Percentiles rank a stretch among this genome's conserved stretches.
Conservation (phyloP, 2,329 filamentous ascomycete species). For the Diaporthe eres region DNA sequence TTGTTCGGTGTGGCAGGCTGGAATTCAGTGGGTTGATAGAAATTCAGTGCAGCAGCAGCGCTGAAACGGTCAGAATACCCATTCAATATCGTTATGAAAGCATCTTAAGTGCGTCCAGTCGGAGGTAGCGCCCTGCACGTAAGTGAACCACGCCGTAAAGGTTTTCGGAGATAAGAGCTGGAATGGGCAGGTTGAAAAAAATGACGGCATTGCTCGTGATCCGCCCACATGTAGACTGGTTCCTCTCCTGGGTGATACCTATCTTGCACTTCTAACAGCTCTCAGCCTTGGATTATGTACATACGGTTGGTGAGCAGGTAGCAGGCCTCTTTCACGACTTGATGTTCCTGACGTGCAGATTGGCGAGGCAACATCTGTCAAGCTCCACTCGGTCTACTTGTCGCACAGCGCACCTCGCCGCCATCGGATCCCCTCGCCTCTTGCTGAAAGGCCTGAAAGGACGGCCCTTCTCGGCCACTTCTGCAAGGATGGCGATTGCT, state of each 20-base stretch:
- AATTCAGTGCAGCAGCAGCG: slow-evolving; percentile 6
- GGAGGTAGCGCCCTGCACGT: not conserved
- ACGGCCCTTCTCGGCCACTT: slow-evolving; percentile 11
- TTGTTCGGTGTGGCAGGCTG: not conserved
- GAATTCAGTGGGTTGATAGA: slow-evolving; percentile 5
- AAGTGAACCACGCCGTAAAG: not conserved
- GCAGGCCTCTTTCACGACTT: not conserved
- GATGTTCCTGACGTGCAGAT: not conserved
- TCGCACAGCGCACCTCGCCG: not conserved
- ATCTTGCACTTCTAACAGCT: not conserved
- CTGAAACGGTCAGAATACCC: slow-evolving; percentile 11
- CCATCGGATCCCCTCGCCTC: not conserved
- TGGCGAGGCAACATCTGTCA: not conserved
- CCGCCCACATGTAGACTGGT: not conserved
- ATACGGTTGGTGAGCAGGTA: not conserved
- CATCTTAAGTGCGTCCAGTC: not conserved
- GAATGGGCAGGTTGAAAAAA: slow-evolving; percentile 13
- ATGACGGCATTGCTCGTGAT: slow-evolving; percentile 24
- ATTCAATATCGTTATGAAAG: not conserved
- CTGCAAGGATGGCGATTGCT: slow-evolving; percentile 29
- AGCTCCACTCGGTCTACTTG: not conserved
- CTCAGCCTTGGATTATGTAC: not conserved
- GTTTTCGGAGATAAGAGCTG: slow-evolving; percentile 26
- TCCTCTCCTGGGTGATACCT: not conserved
- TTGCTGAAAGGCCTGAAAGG: not conserved